These are phyloP conservation scores for Guadua angustifolia DNA, from an alignment of 176 grass and related monocot species.

Conservation along the genomic window DNA sequence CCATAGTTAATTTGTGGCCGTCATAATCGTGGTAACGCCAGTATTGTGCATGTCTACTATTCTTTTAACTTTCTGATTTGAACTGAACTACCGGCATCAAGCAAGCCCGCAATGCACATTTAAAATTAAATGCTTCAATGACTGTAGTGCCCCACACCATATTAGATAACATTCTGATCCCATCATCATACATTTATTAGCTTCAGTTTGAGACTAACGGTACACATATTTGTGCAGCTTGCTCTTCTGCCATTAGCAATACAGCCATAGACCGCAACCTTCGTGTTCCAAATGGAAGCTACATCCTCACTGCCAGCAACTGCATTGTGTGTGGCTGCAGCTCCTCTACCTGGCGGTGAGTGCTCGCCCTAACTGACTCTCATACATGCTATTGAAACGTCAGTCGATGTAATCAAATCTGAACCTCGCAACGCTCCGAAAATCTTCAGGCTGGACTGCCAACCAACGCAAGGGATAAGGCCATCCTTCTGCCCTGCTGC, in stretches of 20 bases:
- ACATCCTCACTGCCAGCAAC: conserved; percentile 80
- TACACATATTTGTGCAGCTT: conserved; percentile 53
- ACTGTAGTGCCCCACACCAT: conserved; percentile 4
- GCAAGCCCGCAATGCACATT: not conserved
- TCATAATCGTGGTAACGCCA: not conserved
- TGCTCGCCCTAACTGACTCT: conserved; percentile 3
- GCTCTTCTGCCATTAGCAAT: conserved; percentile 73
- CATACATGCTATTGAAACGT: not conserved
- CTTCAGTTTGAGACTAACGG: not conserved
- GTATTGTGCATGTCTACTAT: not conserved
- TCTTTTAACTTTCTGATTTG: not conserved
- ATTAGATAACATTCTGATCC: not conserved
- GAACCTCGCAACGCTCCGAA: not conserved
- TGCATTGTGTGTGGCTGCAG: conserved; percentile 88
- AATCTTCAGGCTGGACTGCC: conserved; percentile 71
- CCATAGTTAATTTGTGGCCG: not conserved
- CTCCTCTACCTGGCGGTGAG: conserved; percentile 82
- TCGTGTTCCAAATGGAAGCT: conserved; percentile 74
- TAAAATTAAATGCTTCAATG: not conserved
- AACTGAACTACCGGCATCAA: not conserved
- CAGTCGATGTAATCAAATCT: not conserved
- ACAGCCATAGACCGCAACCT: conserved; percentile 62
- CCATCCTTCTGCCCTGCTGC: conserved; percentile 56
- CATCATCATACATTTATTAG: not conserved
- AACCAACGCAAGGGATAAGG: conserved; percentile 56